phyloP scores from a whole-genome alignment of 2,329 filamentous ascomycete genomes.

The Paecilomyces niveus region DNA sequence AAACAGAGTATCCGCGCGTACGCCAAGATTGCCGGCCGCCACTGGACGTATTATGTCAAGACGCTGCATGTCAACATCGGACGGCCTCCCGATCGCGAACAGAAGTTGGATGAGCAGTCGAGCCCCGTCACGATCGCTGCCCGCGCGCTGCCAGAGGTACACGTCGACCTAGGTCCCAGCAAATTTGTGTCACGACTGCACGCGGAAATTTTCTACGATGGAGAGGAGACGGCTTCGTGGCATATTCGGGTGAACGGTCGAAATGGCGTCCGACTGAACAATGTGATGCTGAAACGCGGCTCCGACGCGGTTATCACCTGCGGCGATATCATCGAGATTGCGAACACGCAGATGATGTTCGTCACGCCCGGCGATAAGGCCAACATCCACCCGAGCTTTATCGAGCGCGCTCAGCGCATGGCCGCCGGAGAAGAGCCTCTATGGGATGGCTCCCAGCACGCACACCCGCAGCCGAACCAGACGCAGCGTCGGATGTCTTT shows the following conservation, averaged over 20 bases:
- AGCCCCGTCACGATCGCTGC: constrained; percentile 40
- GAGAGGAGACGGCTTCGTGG: constrained; percentile 61
- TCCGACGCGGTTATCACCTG: constrained; percentile 63
- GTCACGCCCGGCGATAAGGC: constrained; percentile 75
- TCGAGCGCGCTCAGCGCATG: constrained; percentile 55
- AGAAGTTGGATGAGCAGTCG: constrained; percentile 35
- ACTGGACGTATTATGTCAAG: constrained; percentile 48
- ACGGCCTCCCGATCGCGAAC: constrained; percentile 41
- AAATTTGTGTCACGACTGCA: constrained; percentile 75
- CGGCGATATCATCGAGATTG: constrained; percentile 86
- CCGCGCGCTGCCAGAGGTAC: constrained; percentile 48
- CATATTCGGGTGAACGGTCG: constrained; percentile 80
- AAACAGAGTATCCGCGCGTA: constrained; percentile 43
- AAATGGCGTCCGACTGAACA: constrained; percentile 84
- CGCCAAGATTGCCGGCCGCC: constrained; percentile 44
- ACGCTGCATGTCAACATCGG: constrained; percentile 44
- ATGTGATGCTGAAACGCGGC: constrained; percentile 60
- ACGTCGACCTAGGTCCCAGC: constrained; percentile 82
- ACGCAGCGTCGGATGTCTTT: constrained; percentile 12
- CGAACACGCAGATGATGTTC: constrained; percentile 97
- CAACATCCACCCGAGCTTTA: constrained; percentile 61
- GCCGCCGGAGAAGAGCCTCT: constrained; percentile 33
- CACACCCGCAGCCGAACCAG: constrained; percentile 31
- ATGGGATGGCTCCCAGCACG: constrained; percentile 32
- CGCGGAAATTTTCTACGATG: constrained; percentile 67